These are phyloP conservation scores for Cardiospermum halicacabum DNA, from an alignment of 345 rosid genomes.

Conservation along the genomic window DNA sequence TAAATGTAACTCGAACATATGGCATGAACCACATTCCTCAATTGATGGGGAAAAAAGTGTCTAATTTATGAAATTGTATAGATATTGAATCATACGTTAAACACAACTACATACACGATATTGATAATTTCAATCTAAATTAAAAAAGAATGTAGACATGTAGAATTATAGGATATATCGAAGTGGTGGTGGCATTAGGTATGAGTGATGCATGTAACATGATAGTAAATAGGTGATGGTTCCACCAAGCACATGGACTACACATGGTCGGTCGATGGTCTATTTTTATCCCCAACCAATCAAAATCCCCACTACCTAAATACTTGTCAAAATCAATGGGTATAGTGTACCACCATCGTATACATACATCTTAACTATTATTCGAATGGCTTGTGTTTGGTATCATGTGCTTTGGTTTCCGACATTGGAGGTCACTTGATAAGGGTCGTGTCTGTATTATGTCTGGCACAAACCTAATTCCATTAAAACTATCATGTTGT, in stretches of 20 bases:
- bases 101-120: no score
- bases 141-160: no score
- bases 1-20: no score
- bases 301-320: constrained; percentile 3
- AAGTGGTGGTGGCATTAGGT: neutral
- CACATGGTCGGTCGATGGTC: constrained; percentile 29
- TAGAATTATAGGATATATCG: no score
- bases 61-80: no score
- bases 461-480: constrained; percentile 21
- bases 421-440: constrained; percentile 22
- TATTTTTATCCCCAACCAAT: constrained; percentile 3
- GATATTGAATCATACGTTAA: no score
- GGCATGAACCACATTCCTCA: no score
- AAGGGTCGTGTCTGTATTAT: constrained; percentile 15
- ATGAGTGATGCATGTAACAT: neutral
- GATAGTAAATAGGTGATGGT: constrained; percentile 8
- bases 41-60: no score
- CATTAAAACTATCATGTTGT: constrained; percentile 5
- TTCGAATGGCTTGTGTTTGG: constrained; percentile 19
- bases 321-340: constrained; percentile 4
- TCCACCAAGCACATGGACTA: constrained; percentile 32
- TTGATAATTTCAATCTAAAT: no score
- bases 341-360: no score
- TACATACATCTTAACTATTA: no score
- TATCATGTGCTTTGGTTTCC: constrained; percentile 29